Evolutionary conservation across 192 early-diverging fungal genomes (phyloP).

Genomic region (Fimicolochytrium jonesii): DNA sequence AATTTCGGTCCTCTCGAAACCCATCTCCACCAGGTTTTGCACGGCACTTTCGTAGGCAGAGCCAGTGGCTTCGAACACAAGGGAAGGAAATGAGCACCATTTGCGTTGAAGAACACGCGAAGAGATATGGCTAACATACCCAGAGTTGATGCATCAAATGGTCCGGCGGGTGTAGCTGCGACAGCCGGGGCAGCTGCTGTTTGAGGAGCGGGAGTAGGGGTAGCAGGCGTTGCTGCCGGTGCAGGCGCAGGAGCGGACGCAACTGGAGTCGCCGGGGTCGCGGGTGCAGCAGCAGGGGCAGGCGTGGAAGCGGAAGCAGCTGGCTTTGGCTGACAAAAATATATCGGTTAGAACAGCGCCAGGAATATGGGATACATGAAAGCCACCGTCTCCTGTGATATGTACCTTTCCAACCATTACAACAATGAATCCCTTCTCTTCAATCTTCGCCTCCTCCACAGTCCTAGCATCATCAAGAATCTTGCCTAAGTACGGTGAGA

Average conservation of each 20-base stretch:
- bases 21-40: slow-evolving; percentile 91
- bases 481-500: slow-evolving; percentile 59
- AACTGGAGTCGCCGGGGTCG: slow-evolving; percentile 32
- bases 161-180: slow-evolving; percentile 33
- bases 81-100: too few species aligned
- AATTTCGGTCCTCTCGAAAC: slow-evolving; percentile 83
- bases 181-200: slow-evolving; percentile 31
- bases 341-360: too few species aligned
- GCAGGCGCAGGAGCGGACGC: slow-evolving; percentile 36
- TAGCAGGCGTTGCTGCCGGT: slow-evolving; percentile 31
- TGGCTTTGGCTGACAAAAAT: slow-evolving; percentile 40
- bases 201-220: slow-evolving; percentile 37
- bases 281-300: slow-evolving; percentile 38
- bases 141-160: slow-evolving; percentile 47
- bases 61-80: slow-evolving; percentile 55
- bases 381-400: too few species aligned
- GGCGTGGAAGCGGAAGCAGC: slow-evolving; percentile 36
- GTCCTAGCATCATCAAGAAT: slow-evolving; percentile 77
- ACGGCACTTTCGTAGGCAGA: slow-evolving; percentile 75
- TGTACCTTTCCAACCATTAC: slow-evolving; percentile 88
- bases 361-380: too few species aligned
- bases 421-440: slow-evolving; percentile 92
- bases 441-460: slow-evolving; percentile 70
- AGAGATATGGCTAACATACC: slow-evolving; percentile 21
- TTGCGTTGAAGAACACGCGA: background rate